Conservation (phyloP, 1,139 yeast genomes). For the Nematodospora anomalae region DNA sequence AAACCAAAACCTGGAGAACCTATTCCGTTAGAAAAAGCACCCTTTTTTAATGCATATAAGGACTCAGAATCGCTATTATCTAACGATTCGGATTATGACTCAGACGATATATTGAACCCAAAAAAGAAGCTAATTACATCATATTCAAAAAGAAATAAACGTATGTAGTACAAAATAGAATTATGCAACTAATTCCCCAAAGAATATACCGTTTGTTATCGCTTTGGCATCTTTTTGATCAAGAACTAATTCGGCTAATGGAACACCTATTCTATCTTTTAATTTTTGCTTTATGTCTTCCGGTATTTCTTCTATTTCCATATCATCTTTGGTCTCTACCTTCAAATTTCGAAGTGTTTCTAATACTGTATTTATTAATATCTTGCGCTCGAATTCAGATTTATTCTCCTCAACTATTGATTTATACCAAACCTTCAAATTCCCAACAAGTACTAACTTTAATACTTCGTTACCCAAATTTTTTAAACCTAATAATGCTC, state of each 20-base stretch:
- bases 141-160: constrained; percentile 1
- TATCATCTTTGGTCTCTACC: constrained; percentile 27
- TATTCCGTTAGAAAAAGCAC: constrained; percentile 29
- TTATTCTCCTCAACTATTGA: constrained; percentile 47
- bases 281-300: constrained; percentile 49
- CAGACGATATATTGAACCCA: constrained; percentile 17
- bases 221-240: constrained; percentile 55
- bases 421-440: constrained; percentile 75
- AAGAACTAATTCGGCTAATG: constrained; percentile 52
- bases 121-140: constrained; percentile 5
- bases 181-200: constrained; percentile 55
- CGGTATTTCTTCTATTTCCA: constrained; percentile 38
- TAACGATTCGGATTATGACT: constrained; percentile 16
- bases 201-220: constrained; percentile 69
- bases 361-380: constrained; percentile 51
- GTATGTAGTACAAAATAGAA: constrained; percentile 11
- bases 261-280: constrained; percentile 59
- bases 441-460: constrained; percentile 80
- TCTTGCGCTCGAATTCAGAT: constrained; percentile 42
- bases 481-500: constrained; percentile 82
- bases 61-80: constrained; percentile 5
- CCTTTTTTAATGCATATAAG: constrained; percentile 26
- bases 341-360: constrained; percentile 52
- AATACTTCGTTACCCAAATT: constrained; percentile 88
- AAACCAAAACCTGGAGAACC: constrained; percentile 39